phyloP scores from a whole-genome alignment of 2,329 filamentous ascomycete species.

The Orbilia brochopaga region DNA sequence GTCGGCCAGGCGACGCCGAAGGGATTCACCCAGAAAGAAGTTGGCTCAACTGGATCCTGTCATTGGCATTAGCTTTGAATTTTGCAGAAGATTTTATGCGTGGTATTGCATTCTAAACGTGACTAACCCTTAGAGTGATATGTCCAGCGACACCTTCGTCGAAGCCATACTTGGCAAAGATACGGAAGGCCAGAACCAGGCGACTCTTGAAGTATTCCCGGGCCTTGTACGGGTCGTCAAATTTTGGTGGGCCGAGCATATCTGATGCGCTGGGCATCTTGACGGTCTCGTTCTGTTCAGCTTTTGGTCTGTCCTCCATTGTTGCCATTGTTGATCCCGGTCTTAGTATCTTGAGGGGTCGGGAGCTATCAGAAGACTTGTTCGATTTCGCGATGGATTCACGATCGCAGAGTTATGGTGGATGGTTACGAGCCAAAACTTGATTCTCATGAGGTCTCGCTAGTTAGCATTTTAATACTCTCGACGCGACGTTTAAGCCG shows the following conservation, averaged over 20 bases:
- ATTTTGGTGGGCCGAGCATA: constrained; percentile 30
- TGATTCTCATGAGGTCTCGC: no score
- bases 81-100: no score
- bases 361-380: neutral
- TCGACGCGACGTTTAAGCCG: no score
- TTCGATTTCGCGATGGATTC: neutral
- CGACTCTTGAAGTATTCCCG: constrained; percentile 64
- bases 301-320: constrained; percentile 26
- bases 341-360: neutral
- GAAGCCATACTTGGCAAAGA: constrained; percentile 66
- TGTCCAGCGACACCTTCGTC: constrained; percentile 66
- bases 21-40: constrained; percentile 71
- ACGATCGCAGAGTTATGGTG: no score
- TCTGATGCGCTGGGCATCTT: constrained; percentile 39
- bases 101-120: constrained; percentile 6
- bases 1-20: constrained; percentile 69
- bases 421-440: no score
- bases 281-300: constrained; percentile 32
- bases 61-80: neutral
- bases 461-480: no score
- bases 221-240: constrained; percentile 45
- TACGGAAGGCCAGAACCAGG: constrained; percentile 65
- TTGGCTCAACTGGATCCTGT: constrained; percentile 65
- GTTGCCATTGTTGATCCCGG: constrained; percentile 2
- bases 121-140: constrained; percentile 45